Conservation (phyloP, 495 filamentous ascomycete species). For the Neurospora tetrasperma region DNA sequence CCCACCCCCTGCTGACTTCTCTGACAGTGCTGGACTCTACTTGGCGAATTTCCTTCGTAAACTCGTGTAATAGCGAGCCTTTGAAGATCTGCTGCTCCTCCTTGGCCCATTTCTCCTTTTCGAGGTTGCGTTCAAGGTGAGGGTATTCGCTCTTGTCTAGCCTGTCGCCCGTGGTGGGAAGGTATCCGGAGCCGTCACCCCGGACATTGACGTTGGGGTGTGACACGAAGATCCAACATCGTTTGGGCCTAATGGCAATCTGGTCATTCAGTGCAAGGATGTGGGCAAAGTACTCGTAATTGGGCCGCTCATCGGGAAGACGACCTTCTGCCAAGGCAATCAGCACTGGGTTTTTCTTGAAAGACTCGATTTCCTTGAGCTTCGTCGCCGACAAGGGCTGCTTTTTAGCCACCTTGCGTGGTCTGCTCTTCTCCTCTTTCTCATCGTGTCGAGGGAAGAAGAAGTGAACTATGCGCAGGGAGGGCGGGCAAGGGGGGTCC, state of each 20-base stretch:
- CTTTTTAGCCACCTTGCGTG: neutral
- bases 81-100: slow-evolving; percentile 25
- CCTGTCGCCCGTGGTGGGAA: slow-evolving; percentile 22
- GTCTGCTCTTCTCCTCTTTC: slow-evolving; percentile 13
- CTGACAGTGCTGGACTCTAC: slow-evolving; percentile 32
- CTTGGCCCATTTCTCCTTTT: slow-evolving; percentile 26
- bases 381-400: neutral
- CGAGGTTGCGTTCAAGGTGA: slow-evolving; percentile 34
- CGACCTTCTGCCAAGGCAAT: slow-evolving; percentile 39
- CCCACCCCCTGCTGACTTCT: slow-evolving; percentile 32
- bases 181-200: slow-evolving; percentile 23
- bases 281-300: slow-evolving; percentile 41
- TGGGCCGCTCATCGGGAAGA: slow-evolving; percentile 36
- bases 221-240: slow-evolving; percentile 37
- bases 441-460: slow-evolving; percentile 28
- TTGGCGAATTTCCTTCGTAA: slow-evolving; percentile 32
- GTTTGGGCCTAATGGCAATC: slow-evolving; percentile 31
- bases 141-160: slow-evolving; percentile 34
- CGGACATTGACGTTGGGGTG: slow-evolving; percentile 28
- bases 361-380: slow-evolving; percentile 31
- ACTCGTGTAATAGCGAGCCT: slow-evolving; percentile 36
- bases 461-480: slow-evolving; percentile 34
- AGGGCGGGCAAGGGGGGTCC: slow-evolving; percentile 5
- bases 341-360: slow-evolving; percentile 43
- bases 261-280: slow-evolving; percentile 30